Conservation (phyloP, 768 basidiomycete genomes). For the Auricularia cornea region DNA sequence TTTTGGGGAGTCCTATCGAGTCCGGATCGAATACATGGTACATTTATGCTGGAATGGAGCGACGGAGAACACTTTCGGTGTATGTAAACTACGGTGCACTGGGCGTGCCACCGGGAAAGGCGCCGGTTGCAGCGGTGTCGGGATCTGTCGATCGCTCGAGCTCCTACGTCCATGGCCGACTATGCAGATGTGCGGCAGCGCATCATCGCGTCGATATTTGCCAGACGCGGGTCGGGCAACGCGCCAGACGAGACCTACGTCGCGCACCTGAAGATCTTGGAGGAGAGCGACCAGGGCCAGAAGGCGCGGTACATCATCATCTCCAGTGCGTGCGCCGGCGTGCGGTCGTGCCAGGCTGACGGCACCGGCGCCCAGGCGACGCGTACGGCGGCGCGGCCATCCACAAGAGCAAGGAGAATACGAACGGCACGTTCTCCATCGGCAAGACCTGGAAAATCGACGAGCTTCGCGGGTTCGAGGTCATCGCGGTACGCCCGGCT, state of each 20-base stretch:
- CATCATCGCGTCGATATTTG: constrained; percentile 81
- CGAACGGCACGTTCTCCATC: constrained; percentile 89
- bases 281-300: constrained; percentile 60
- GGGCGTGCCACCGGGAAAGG: too few species aligned
- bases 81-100: too few species aligned
- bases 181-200: constrained; percentile 16
- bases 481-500: constrained; percentile 52
- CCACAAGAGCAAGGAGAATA: constrained; percentile 95
- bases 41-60: too few species aligned
- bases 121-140: too few species aligned
- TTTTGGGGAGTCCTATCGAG: too few species aligned
- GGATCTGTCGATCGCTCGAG: not conserved
- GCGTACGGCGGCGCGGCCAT: constrained; percentile 59
- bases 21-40: too few species aligned
- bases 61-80: too few species aligned
- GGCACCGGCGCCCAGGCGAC: constrained; percentile 35
- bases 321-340: constrained; percentile 56
- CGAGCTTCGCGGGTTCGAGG: constrained; percentile 75
- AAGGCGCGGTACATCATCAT: constrained; percentile 90
- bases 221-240: constrained; percentile 55
- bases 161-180: constrained; percentile 7
- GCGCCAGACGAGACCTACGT: constrained; percentile 72
- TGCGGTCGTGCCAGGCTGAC: not conserved
- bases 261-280: constrained; percentile 88
- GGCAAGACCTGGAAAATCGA: constrained; percentile 91